Evolutionary conservation across 208 protist species (phyloP), one percentile per base, ranked within the genome.

Genomic region (Crithidia bombi): DNA sequence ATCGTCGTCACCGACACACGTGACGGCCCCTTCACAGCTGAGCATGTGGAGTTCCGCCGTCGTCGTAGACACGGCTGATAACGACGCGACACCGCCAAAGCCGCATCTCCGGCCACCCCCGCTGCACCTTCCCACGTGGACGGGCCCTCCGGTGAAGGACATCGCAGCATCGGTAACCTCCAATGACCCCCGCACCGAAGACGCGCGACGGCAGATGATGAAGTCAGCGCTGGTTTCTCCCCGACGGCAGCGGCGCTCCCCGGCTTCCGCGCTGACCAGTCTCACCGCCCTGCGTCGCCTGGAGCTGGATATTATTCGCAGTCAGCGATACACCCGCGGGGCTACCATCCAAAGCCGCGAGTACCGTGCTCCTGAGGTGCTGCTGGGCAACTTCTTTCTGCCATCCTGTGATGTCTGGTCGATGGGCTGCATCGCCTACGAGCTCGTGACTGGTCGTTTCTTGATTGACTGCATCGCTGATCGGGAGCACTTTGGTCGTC

Each of bases 321-420:
- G 70, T 3, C 81, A 87, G 46, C 68, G 49, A 30, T 90, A 83
- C 70, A 38, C 43, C 2, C 78, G 81, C 44, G 85, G 80, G 9
- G 65, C 65, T 46, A 62, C 70, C 23, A 55, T 93, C n/a, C 90
- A 93, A 56, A 91, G 84, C 32, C 79, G 90, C 26, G 82, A 94
- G 69, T 95, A 95, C 73, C 87, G 90, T 49, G 51, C 83, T 0
- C 90, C 88, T 6, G 90, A 95, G 69, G 78, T 91, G 15, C 70
- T 95, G 47, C 81, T 95, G 12, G 89, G 89, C 28, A 57, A 84
- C 33, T 75, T 91, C 25, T 79, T 80, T 57, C 64, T 78, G 39
- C 73, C 82, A 28, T 78, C 81, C 15, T 79, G 87, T 26, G 90
- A 95, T 64, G 65, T 95, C 21, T 95, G 90, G 90, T 90, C 82